These are phyloP conservation scores for Hypericum androsaemum DNA, from an alignment of 345 rosid species.

Conservation along the genomic window DNA sequence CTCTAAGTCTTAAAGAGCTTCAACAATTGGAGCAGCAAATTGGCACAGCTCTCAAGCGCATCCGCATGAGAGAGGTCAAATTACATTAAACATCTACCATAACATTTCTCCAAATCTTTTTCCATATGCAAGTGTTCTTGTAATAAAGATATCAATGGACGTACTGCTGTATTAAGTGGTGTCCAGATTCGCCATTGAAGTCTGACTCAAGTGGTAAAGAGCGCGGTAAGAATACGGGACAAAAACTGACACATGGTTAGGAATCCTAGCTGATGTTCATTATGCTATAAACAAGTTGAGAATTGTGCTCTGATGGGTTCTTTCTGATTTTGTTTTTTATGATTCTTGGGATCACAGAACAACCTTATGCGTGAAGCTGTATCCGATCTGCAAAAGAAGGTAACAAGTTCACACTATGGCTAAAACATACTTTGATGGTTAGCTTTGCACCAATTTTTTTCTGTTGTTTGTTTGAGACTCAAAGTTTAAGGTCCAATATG, in stretches of 20 bases:
- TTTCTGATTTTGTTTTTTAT: constrained; percentile 2
- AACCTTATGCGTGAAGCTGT: constrained; percentile 53
- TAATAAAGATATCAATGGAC: too few species aligned
- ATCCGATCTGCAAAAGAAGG: constrained; percentile 60
- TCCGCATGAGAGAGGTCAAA: constrained; percentile 59
- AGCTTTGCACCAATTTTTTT: too few species aligned
- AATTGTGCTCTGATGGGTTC: background rate
- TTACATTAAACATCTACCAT: too few species aligned
- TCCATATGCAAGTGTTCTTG: too few species aligned
- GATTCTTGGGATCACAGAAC: constrained; percentile 31
- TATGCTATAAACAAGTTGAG: background rate
- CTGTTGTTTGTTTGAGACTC: too few species aligned
- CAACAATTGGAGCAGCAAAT: constrained; percentile 77
- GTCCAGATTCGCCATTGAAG: too few species aligned
- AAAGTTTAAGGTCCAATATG: too few species aligned
- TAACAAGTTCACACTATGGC: constrained; percentile 5
- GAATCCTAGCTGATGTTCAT: background rate
- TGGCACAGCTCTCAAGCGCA: constrained; percentile 61
- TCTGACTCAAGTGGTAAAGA: too few species aligned
- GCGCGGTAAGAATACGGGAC: too few species aligned
- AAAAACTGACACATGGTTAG: too few species aligned
- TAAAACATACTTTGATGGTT: background rate
- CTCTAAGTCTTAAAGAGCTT: constrained; percentile 54
- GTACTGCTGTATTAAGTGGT: too few species aligned
- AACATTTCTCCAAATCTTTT: too few species aligned